Conservation (phyloP, 2,329 filamentous ascomycete species). For the Penicillium glabrum region DNA sequence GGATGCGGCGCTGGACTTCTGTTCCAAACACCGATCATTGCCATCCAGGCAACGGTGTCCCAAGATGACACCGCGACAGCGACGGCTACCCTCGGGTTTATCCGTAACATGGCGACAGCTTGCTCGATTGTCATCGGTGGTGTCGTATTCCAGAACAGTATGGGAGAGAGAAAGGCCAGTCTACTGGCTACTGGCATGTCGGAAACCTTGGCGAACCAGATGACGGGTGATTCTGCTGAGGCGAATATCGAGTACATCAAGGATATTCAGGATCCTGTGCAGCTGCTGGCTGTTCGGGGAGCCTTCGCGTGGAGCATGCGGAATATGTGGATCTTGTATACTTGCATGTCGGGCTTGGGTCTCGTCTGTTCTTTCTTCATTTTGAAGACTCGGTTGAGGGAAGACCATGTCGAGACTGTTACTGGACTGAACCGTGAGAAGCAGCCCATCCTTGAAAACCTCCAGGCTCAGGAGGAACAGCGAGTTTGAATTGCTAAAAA, state of each 20-base stretch:
- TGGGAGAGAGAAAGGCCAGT: slow-evolving; percentile 50
- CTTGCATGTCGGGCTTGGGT: slow-evolving; percentile 41
- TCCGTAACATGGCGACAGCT: slow-evolving; percentile 67
- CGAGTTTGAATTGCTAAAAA: background rate
- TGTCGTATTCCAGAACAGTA: slow-evolving; percentile 72
- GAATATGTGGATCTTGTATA: slow-evolving; percentile 53
- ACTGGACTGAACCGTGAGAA: slow-evolving; percentile 44
- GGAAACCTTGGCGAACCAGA: slow-evolving; percentile 24
- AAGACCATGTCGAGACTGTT: slow-evolving; percentile 53
- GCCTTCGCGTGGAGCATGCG: slow-evolving; percentile 52
- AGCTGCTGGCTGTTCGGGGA: slow-evolving; percentile 43
- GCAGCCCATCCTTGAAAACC: slow-evolving; percentile 5
- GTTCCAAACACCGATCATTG: slow-evolving; percentile 57
- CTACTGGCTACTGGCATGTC: slow-evolving; percentile 54
- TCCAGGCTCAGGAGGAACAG: slow-evolving; percentile 3
- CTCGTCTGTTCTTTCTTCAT: slow-evolving; percentile 48
- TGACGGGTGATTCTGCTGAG: slow-evolving; percentile 45
- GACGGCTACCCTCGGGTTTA: slow-evolving; percentile 54
- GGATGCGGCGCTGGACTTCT: slow-evolving; percentile 54
- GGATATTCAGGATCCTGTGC: slow-evolving; percentile 37
- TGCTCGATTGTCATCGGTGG: slow-evolving; percentile 71
- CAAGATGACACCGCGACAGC: slow-evolving; percentile 52
- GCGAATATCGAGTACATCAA: slow-evolving; percentile 49
- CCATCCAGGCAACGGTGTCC: slow-evolving; percentile 54
- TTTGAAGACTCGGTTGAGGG: slow-evolving; percentile 45